phyloP scores from a whole-genome alignment of 108 stramenopile species.

The Schizochytrium sp. region DNA sequence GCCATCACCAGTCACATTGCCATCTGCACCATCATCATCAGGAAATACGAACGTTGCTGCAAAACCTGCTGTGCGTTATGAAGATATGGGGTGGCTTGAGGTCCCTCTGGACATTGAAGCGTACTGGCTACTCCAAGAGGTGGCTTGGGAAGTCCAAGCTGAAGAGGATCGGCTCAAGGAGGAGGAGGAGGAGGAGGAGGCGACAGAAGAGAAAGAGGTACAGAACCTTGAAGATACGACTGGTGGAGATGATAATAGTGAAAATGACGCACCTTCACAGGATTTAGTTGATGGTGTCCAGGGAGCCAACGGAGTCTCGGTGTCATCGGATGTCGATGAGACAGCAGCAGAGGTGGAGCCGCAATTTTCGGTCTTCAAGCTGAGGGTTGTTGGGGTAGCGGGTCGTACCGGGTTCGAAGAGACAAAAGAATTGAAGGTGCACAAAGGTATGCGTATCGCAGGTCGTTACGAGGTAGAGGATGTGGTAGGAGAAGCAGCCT shows the following conservation, averaged over 20 bases:
- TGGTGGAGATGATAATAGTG: neutral
- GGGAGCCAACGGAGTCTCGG: neutral
- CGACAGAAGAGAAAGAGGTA: neutral
- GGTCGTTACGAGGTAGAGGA: slow-evolving; percentile 90
- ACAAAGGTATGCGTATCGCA: slow-evolving; percentile 74
- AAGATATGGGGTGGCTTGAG: neutral
- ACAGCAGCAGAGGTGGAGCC: neutral
- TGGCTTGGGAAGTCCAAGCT: neutral
- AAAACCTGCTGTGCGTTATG: no score
- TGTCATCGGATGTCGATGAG: neutral
- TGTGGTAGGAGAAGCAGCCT: slow-evolving; percentile 92
- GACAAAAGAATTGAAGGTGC: slow-evolving; percentile 62
- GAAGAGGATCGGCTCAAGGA: slow-evolving; percentile 10
- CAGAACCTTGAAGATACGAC: neutral
- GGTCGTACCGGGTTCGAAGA: slow-evolving; percentile 70
- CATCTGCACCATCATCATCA: neutral
- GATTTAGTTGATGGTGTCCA: neutral
- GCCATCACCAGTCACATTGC: neutral
- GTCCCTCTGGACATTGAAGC: neutral
- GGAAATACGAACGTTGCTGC: neutral
- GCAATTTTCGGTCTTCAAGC: slow-evolving; percentile 44
- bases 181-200: slow-evolving; percentile 25
- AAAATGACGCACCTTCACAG: neutral
- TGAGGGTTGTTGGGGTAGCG: slow-evolving; percentile 66
- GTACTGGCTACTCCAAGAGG: slow-evolving; percentile 16